These are phyloP conservation scores for Nakaseomyces sp. DNA, from an alignment of 1,139 yeast species.

Conservation along the genomic window DNA sequence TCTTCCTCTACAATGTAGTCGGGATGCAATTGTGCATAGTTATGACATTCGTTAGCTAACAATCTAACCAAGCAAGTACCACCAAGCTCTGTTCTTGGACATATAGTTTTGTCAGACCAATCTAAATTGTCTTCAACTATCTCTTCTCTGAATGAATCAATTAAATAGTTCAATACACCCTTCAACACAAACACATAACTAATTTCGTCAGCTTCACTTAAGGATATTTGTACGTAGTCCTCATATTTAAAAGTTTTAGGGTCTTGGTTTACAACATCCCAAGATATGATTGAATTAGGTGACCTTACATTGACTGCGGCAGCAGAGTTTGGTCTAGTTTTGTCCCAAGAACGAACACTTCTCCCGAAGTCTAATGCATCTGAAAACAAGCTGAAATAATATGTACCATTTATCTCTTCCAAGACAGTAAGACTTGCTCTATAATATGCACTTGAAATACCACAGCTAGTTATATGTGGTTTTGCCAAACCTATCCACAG, in stretches of 20 bases:
- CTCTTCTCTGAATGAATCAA: not conserved
- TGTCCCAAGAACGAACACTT: not conserved
- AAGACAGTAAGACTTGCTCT: not conserved
- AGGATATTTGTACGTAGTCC: constrained; percentile 4
- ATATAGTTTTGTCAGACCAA: not conserved
- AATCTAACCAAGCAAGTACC: not conserved
- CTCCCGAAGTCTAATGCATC: not conserved
- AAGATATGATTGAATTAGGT: constrained; percentile 3
- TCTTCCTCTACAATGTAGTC: too few relatives aligned
- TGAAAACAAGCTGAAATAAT: not conserved
- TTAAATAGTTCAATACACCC: constrained; percentile 1
- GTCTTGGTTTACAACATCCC: constrained; percentile 8
- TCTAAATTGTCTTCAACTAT: not conserved
- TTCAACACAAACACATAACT: not conserved
- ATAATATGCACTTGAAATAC: not conserved
- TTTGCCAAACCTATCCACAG: constrained; percentile 3
- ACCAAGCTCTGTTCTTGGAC: not conserved
- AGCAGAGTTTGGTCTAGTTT: not conserved
- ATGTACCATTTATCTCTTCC: constrained; percentile 2
- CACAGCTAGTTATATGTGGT: not conserved
- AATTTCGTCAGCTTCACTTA: constrained; percentile 2
- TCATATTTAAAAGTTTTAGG: constrained; percentile 2
- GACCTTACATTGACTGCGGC: not conserved
- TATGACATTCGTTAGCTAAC: not conserved
- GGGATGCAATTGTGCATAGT: not conserved